These are phyloP conservation scores for Colletotrichum limetticola DNA, from an alignment of 2,329 filamentous ascomycete genomes.

Conservation along the genomic window DNA sequence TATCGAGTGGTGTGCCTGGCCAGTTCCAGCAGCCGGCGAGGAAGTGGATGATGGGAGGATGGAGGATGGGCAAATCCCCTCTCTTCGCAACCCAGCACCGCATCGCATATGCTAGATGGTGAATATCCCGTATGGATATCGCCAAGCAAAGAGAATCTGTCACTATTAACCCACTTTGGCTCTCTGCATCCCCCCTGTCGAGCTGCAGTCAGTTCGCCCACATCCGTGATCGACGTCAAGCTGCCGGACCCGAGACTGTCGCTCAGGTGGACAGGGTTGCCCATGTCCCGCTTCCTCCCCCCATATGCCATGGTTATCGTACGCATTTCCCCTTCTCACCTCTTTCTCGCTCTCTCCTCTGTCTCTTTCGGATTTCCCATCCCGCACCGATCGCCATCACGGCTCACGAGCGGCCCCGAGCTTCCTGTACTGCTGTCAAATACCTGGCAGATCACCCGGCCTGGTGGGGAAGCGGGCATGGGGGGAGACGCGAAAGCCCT, in stretches of 20 bases:
- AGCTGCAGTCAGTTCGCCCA: constrained; percentile 10
- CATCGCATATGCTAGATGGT: background rate
- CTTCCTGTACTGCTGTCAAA: background rate
- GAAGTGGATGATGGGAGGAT: background rate
- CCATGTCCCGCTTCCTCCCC: background rate
- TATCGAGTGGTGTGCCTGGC: background rate
- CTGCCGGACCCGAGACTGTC: constrained; percentile 25
- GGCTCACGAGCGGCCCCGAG: background rate
- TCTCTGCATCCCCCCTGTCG: constrained; percentile 5
- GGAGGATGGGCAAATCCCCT: background rate
- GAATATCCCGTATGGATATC: background rate
- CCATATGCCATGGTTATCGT: background rate
- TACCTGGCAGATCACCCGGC: background rate
- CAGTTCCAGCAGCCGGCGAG: background rate
- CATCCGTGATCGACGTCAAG: constrained; percentile 23
- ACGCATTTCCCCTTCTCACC: background rate
- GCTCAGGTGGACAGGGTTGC: background rate
- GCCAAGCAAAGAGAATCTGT: background rate
- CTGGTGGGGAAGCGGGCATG: background rate
- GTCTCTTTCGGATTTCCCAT: background rate
- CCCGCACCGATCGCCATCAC: background rate
- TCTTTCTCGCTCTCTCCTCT: background rate
- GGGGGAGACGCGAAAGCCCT: background rate
- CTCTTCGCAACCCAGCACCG: background rate
- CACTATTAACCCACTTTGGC: background rate